These are phyloP conservation scores for Conidiobolus incongruus DNA, from an alignment of 371 early-diverging fungal species.

Conservation along the genomic window DNA sequence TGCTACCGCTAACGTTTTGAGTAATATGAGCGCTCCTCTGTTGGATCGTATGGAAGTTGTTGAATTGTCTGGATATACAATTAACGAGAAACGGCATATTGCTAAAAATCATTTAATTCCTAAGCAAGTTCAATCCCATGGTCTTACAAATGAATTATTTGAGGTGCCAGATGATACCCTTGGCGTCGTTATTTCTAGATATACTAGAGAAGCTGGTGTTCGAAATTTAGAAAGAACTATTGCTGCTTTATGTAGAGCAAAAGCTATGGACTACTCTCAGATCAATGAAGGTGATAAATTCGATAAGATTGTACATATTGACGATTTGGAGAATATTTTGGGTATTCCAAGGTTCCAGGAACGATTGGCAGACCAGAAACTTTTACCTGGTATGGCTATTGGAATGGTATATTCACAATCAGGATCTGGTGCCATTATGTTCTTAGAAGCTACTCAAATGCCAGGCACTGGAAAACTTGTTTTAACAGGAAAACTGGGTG, in stretches of 20 bases:
- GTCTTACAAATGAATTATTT: slow-evolving; percentile 22
- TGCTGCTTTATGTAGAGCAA: slow-evolving; percentile 41
- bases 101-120: slow-evolving; percentile 26
- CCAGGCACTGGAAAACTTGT: slow-evolving; percentile 45
- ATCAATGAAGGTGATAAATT: slow-evolving; percentile 12
- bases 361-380: slow-evolving; percentile 29
- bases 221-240: slow-evolving; percentile 52
- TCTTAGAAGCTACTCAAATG: slow-evolving; percentile 54
- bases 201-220: slow-evolving; percentile 76
- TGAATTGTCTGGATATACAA: slow-evolving; percentile 58
- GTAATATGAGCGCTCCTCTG: slow-evolving; percentile 55
- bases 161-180: slow-evolving; percentile 26
- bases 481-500: slow-evolving; percentile 62
- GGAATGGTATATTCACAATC: slow-evolving; percentile 61
- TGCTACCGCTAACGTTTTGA: slow-evolving; percentile 63
- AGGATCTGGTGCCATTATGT: slow-evolving; percentile 54
- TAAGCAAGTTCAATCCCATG: slow-evolving; percentile 45
- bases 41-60: slow-evolving; percentile 78
- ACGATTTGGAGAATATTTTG: slow-evolving; percentile 29
- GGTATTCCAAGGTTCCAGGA: slow-evolving; percentile 35
- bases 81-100: slow-evolving; percentile 49
- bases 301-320: slow-evolving; percentile 10
- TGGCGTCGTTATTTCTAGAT: slow-evolving; percentile 34
- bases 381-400: slow-evolving; percentile 49
- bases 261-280: slow-evolving; percentile 43